Percentiles rank a stretch among this genome's conserved stretches.
Conservation (phyloP, 208 protist species). For the Leishmania turanica region DNA sequence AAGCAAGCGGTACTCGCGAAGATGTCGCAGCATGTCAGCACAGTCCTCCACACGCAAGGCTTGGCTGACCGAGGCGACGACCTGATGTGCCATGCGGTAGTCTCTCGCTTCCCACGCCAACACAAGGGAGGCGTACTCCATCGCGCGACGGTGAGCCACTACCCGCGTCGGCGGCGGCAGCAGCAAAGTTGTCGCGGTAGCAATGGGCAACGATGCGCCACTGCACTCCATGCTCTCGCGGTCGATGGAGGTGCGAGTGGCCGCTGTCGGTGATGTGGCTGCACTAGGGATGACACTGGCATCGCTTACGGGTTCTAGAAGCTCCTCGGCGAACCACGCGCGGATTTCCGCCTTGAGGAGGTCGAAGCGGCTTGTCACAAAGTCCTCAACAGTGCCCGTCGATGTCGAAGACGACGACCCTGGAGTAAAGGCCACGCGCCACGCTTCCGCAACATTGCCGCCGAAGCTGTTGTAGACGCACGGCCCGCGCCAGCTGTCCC, state of each 20-base stretch:
- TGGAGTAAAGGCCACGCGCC: constrained; percentile 16
- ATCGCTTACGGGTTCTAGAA: neutral
- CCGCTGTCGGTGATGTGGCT: neutral
- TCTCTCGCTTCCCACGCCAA: constrained; percentile 70
- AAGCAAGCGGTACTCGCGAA: constrained; percentile 73
- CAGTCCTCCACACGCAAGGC: constrained; percentile 59
- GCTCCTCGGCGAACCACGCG: constrained; percentile 24
- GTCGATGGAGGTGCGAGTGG: neutral
- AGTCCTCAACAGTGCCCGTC: constrained; percentile 1
- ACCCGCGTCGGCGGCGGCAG: neutral
- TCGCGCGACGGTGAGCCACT: constrained; percentile 32
- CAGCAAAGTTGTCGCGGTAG: neutral
- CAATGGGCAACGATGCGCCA: constrained; percentile 1
- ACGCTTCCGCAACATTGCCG: constrained; percentile 10
- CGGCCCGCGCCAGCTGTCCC: constrained; percentile 25
- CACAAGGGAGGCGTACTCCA: constrained; percentile 74
- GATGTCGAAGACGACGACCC: neutral
- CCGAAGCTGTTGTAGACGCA: constrained; percentile 30
- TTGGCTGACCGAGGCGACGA: constrained; percentile 33
- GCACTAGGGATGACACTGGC: neutral
- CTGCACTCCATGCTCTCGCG: neutral
- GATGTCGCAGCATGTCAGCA: constrained; percentile 54
- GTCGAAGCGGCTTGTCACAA: constrained; percentile 20
- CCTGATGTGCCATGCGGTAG: constrained; percentile 48
- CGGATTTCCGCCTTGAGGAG: constrained; percentile 21